These are phyloP conservation scores for Thozetella sp. DNA, from an alignment of 495 filamentous ascomycete species.

Conservation along the genomic window DNA sequence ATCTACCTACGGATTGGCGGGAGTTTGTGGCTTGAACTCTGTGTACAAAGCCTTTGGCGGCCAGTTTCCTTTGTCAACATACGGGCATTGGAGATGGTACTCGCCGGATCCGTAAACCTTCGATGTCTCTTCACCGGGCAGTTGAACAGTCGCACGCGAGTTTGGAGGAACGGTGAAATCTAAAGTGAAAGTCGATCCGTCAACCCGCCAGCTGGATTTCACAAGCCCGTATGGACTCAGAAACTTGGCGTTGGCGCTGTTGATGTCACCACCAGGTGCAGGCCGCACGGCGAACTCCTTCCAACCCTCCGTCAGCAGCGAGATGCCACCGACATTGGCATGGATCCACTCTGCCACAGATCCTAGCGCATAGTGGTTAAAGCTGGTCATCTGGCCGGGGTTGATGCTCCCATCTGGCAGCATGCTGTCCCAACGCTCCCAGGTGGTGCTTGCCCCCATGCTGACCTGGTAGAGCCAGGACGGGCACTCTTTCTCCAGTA, in stretches of 20 bases:
- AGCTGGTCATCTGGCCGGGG: constrained; percentile 49
- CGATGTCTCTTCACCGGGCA: constrained; percentile 10
- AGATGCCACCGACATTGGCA: constrained; percentile 26
- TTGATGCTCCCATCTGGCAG: constrained; percentile 44
- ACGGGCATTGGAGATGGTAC: background rate
- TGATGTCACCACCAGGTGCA: constrained; percentile 28
- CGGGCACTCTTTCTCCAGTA: constrained; percentile 30
- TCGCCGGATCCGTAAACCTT: background rate
- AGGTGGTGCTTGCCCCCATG: constrained; percentile 52
- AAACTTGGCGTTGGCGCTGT: constrained; percentile 24
- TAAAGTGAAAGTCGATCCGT: constrained; percentile 22
- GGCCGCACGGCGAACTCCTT: constrained; percentile 24
- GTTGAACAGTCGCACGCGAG: constrained; percentile 14
- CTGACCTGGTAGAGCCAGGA: constrained; percentile 49
- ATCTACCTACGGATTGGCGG: background rate
- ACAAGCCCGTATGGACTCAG: constrained; percentile 25
- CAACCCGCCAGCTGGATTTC: constrained; percentile 19
- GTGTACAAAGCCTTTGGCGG: constrained; percentile 1
- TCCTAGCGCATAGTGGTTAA: constrained; percentile 54
- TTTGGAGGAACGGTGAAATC: constrained; percentile 27
- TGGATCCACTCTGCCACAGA: constrained; percentile 38
- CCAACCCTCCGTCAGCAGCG: constrained; percentile 33
- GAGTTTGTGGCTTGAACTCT: background rate
- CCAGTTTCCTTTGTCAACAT: background rate
- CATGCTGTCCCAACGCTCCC: constrained; percentile 55